Conservation (phyloP, 441 rosid species). For the Francoa sonchifolia region DNA sequence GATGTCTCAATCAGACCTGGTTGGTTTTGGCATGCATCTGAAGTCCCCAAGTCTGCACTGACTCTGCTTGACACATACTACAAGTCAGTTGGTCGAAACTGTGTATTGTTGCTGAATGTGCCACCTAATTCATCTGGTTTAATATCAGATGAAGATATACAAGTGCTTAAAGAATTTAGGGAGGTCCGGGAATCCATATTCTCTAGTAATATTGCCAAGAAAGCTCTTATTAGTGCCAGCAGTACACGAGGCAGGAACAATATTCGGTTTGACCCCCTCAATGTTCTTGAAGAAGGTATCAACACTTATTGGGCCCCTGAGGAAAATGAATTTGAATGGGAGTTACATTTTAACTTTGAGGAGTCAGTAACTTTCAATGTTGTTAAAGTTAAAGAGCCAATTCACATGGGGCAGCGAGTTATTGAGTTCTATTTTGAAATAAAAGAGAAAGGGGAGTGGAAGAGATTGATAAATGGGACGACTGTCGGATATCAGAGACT, state of each 20-base stretch:
- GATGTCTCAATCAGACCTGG: constrained; percentile 87
- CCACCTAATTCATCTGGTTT: constrained; percentile 76
- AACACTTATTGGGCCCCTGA: constrained; percentile 76
- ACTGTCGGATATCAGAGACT: constrained; percentile 70
- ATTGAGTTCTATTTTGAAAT: constrained; percentile 41
- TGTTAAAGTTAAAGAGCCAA: constrained; percentile 61
- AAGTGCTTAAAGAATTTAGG: constrained; percentile 54
- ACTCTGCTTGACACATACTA: constrained; percentile 65
- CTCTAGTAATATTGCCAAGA: constrained; percentile 39
- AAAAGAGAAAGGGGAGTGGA: constrained; percentile 35
- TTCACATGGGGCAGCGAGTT: constrained; percentile 82
- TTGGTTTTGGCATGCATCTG: constrained; percentile 91
- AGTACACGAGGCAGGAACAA: constrained; percentile 27
- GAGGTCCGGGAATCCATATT: constrained; percentile 42
- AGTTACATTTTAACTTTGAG: constrained; percentile 32
- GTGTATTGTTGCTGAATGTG: constrained; percentile 56
- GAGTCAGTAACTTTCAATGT: constrained; percentile 52
- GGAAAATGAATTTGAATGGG: constrained; percentile 41
- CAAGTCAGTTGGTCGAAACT: constrained; percentile 67
- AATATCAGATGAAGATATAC: constrained; percentile 51
- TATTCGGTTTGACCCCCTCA: constrained; percentile 24
- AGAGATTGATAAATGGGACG: constrained; percentile 36
- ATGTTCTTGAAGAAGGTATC: constrained; percentile 49
- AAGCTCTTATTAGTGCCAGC: constrained; percentile 34
- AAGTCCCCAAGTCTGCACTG: constrained; percentile 60